Evolutionary conservation across 2,329 filamentous ascomycete genomes (phyloP), one percentile per base, ranked within the genome.

Genomic region (Chaetomiaceae sp.): DNA sequence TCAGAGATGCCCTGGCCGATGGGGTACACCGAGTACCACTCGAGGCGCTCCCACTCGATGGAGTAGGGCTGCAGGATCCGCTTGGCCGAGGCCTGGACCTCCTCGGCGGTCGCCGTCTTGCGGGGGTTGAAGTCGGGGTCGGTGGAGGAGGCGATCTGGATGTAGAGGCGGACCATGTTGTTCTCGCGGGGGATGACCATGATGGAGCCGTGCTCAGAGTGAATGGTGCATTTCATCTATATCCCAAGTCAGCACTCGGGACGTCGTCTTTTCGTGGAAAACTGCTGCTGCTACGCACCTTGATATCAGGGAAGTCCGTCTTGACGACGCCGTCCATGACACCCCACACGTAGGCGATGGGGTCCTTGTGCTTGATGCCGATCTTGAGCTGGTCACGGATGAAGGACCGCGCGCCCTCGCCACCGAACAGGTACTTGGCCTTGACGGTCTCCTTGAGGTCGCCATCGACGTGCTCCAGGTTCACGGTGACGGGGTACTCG

Each of bases 401-500:
- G 48, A 78, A 80, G 0, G 85, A 88, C 54, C 80, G 77, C 2
- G 85, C 82, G 1, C 86, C 86, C 63, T 89, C 86, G 5, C 82
- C 85, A 23, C 85, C 79, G 54, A 89, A 84, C 4, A 89, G 70
- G 55, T 89, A 87, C 64, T 86, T 88, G 21, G 84, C 75, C 41
- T 77, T 75, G 12, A 88, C 68, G 0, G 72, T 90, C 69, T 95
- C 86, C 33, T 75, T 75, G 8, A 75, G 50, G 19, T 80, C 81
- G 25, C 87, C 87, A 62, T 95, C 86, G 13, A 90, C 75, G 60
- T 91, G 86, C 63, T 85, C 81, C 42, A 96, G 71, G 52, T 83
- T 76, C 23, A 96, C 89, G 58, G 87, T 78, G 1, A 96, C 87
- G 1, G 90, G 91, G 63, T 93, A 95, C 20, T 82, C 79, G 1